Evolutionary conservation across 2,329 filamentous ascomycete genomes (phyloP).

Genomic region (Ophiocordyceps sinensis): DNA sequence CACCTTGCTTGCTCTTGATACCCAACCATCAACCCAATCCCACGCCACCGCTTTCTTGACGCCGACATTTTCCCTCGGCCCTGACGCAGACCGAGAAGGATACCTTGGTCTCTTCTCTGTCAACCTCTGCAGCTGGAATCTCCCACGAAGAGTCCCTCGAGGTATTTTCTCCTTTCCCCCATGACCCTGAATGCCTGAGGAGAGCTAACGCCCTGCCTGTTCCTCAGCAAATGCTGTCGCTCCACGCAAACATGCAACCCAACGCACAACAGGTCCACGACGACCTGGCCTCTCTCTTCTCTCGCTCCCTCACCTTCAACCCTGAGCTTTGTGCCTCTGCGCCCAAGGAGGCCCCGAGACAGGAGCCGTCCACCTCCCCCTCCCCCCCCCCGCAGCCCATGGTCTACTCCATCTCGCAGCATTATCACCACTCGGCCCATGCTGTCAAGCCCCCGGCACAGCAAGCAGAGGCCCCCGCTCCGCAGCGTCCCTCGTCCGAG

Average conservation of each 20-base stretch:
- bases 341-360: conserved; percentile 14
- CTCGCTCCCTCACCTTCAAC: conserved; percentile 56
- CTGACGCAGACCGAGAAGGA: no score
- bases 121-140: no score
- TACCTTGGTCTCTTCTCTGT: no score
- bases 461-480: conserved; percentile 11
- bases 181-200: background rate
- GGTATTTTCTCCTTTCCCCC: background rate
- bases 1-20: conserved; percentile 5
- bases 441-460: conserved; percentile 19
- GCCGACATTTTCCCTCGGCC: background rate
- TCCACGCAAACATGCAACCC: conserved; percentile 14
- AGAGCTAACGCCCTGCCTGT: no score
- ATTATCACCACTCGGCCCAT: conserved; percentile 74
- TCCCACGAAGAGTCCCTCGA: background rate
- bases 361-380: conserved; percentile 13
- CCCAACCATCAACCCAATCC: conserved; percentile 7
- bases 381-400: conserved; percentile 28
- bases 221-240: background rate
- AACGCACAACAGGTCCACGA: conserved; percentile 49
- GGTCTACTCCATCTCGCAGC: conserved; percentile 62
- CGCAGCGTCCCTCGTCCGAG: conserved; percentile 33
- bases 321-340: conserved; percentile 16
- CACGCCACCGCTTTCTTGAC: background rate
- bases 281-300: conserved; percentile 69